These are phyloP conservation scores for Urostyla sp. DNA, from an alignment of 73 alveolate species.

Conservation along the genomic window DNA sequence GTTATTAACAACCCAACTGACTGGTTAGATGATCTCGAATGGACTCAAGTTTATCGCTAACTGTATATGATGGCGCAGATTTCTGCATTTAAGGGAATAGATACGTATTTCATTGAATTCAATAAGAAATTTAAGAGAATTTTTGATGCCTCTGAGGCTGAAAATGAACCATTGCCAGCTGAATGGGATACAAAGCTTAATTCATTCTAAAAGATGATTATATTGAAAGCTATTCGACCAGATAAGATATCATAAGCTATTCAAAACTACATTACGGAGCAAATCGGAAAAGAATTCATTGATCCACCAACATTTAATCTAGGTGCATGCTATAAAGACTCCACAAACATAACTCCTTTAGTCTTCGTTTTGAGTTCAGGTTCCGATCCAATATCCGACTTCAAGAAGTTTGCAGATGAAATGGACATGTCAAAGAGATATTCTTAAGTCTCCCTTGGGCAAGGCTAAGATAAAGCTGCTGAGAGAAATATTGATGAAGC, in stretches of 20 bases:
- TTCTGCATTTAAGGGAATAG: constrained; percentile 92
- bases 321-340: constrained; percentile 90
- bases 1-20: constrained; percentile 96
- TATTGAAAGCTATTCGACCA: constrained; percentile 94
- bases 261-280: constrained; percentile 85
- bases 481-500: constrained; percentile 88
- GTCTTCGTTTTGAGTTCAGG: constrained; percentile 97
- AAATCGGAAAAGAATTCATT: constrained; percentile 94
- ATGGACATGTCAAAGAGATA: constrained; percentile 82
- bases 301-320: constrained; percentile 99
- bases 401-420: constrained; percentile 96
- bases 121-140: constrained; percentile 86
- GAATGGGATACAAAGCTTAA: constrained; percentile 89
- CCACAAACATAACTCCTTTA: constrained; percentile 88
- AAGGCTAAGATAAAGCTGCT: constrained; percentile 89
- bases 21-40: constrained; percentile 93
- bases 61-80: constrained; percentile 90
- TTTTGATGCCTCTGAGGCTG: constrained; percentile 93
- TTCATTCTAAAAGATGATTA: constrained; percentile 92
- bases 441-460: constrained; percentile 85
- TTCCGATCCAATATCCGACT: constrained; percentile 99
- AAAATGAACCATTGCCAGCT: constrained; percentile 92
- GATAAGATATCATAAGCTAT: constrained; percentile 94
- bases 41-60: constrained; percentile 92
- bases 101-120: constrained; percentile 87